Evolutionary conservation across 2,329 filamentous ascomycete species (phyloP).

Genomic region (Onygena corvina): DNA sequence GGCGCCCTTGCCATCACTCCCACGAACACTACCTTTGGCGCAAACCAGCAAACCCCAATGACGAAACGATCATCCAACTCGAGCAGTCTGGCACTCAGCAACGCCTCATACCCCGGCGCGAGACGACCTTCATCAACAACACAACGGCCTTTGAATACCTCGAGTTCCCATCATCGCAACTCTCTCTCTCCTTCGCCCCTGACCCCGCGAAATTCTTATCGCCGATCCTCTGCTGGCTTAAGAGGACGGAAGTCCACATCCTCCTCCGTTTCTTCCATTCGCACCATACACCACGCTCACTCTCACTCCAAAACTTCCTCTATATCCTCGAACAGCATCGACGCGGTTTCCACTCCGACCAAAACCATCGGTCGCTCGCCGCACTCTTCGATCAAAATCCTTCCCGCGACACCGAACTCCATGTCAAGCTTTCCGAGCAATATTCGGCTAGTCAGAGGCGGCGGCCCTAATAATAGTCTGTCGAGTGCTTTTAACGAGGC

Average conservation of each 20-base stretch:
- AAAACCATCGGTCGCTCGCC: constrained; percentile 49
- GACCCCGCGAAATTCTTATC: constrained; percentile 75
- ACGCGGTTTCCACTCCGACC: constrained; percentile 55
- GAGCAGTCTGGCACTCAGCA: constrained; percentile 33
- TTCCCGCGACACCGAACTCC: constrained; percentile 74
- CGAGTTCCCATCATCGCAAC: constrained; percentile 43
- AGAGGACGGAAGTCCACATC: constrained; percentile 91
- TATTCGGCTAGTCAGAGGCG: constrained; percentile 63
- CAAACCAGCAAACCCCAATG: constrained; percentile 26
- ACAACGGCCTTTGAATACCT: constrained; percentile 27
- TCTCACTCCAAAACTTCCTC: constrained; percentile 90
- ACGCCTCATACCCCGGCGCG: constrained; percentile 32
- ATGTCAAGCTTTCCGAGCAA: constrained; percentile 65
- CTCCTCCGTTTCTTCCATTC: constrained; percentile 83
- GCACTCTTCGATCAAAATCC: constrained; percentile 85
- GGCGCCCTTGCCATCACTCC: constrained; percentile 17
- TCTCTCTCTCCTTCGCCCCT: constrained; percentile 77
- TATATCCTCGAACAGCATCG: constrained; percentile 68
- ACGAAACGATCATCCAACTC: constrained; percentile 32
- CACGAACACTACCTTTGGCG: constrained; percentile 18
- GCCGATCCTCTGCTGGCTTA: constrained; percentile 69
- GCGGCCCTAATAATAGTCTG: constrained; percentile 21
- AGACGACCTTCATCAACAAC: constrained; percentile 29
- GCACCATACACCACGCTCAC: constrained; percentile 79
- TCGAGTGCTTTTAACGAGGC: constrained; percentile 30